These are phyloP conservation scores for Microbotryum saponariae DNA, from an alignment of 1,284 basidiomycete species.

Conservation along the genomic window DNA sequence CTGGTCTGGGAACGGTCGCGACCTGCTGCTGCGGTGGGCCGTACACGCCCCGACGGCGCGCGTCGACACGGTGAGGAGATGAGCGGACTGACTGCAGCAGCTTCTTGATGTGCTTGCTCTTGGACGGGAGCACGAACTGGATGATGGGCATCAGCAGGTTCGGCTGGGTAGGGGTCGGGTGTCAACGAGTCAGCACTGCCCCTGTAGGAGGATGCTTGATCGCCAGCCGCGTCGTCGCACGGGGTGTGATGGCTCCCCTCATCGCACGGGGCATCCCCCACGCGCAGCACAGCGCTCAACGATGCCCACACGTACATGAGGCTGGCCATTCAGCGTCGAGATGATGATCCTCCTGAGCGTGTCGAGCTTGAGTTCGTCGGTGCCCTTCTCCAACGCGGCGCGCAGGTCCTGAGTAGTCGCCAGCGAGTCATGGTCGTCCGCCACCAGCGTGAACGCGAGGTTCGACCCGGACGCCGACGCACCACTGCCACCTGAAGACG, in stretches of 20 bases:
- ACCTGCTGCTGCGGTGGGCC: too few relatives aligned
- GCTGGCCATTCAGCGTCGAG: constrained; percentile 89
- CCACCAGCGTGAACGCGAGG: constrained; percentile 28
- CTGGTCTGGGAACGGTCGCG: background rate
- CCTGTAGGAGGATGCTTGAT: too few relatives aligned
- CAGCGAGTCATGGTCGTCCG: constrained; percentile 48
- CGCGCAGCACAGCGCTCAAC: too few relatives aligned
- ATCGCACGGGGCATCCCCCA: background rate
- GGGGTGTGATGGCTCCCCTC: background rate
- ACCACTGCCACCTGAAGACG: background rate
- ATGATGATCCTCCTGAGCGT: constrained; percentile 93
- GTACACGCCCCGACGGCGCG: background rate
- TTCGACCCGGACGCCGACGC: background rate
- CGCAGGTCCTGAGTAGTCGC: constrained; percentile 80
- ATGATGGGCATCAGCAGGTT: constrained; percentile 92
- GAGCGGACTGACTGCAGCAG: constrained; percentile 53
- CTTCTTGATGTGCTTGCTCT: constrained; percentile 97
- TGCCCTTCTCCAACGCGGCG: constrained; percentile 81
- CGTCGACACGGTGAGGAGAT: background rate
- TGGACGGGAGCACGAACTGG: constrained; percentile 91
- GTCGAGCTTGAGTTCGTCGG: constrained; percentile 96
- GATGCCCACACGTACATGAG: constrained; percentile 45
- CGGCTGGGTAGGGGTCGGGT: constrained; percentile 14
- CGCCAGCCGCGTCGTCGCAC: background rate
- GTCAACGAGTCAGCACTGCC: background rate